Base-by-base conservation (phyloP, 2,329 filamentous ascomycete species). In the Davidsoniella australis region DNA sequence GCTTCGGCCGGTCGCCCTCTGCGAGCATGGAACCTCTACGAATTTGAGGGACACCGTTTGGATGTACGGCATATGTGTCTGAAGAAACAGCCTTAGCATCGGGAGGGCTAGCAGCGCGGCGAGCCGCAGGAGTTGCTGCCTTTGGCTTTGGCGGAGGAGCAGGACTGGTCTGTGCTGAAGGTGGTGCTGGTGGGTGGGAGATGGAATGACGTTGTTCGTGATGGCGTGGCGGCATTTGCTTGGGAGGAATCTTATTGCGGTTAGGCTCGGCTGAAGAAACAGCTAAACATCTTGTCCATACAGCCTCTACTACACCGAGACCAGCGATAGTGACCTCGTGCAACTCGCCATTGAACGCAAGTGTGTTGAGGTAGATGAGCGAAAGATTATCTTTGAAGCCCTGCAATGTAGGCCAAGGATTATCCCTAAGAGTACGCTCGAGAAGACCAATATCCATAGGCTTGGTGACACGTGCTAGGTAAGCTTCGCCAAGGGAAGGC, bases 381-480 rank as follows among this genome's bases (percentile, higher is more conserved):
- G 79, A 68, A 47, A 95, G 72, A 58, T 94, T 87, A 42, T 71
- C 68, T 57, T 80, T 77, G 60, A 94, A 81, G 4, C 78, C 78
- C 46, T 80, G 76, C n/a, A 87, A 71, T 5, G 74, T 78, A 7
- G 64, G 59, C 61, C 95, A 96, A 44, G 55, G 54, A 47, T 75
- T 72, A 26, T 76, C 72, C 58, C 85, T 85, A 36, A 96, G 64
- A 56, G 84, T 88, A 47, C 73, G 70, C 60, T 96, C 89, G 59
- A 98, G 84, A 8, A 81, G 81, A 38, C 73, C 71, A 37, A 98
- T 72, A 62, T 96, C 89, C 70, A 94, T 88, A 0, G 88, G 88
- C 26, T 80, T 73, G 37, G 78, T 75, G 56, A 96, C 66, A 54
- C 68, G 78, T 36, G 81, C 69, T 1, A 75, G 68, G 55, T 82